Evolutionary conservation across 2,329 filamentous ascomycete species (phyloP), one percentile per base, ranked within the genome.

Genomic region (Fusarium pseudonygamai): DNA sequence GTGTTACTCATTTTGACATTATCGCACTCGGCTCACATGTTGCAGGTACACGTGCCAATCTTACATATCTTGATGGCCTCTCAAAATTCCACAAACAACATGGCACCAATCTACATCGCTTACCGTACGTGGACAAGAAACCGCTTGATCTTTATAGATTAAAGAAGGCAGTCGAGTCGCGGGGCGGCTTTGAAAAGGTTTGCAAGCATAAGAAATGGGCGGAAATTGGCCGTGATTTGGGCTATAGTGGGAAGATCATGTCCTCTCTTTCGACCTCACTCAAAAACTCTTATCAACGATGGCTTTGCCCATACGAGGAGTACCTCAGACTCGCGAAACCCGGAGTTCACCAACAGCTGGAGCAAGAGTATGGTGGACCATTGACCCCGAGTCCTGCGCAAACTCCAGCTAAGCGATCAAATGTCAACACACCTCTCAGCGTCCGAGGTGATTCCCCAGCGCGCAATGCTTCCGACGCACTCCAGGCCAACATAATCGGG

Each of bases 221-320:
- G 22, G 96, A 99, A 82, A 98, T 99, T 77, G 96, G 96, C 39
- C 91, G 96, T 78, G 96, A 98, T 80, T 85, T 99, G 53, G 96
- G 96, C 61, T 99, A 99, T 83, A 98, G 96, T 80, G 96, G 96
- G 80, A 99, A 99, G 85, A 99, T 99, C 72, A 99, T 99, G 96
- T 98, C 96, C 6, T 98, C 96, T 14, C 85, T 99, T 52, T 99
- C 96, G 11, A 99, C 96, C 0, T 98, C 96, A 10, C 88, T 99
- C 46, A 99, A 98, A 82, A 99, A 99, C 82, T 98, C 96, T 1
- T 99, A 97, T 78, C 95, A 97, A 81, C 92, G 96, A 83, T 99
- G 96, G 94, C 90, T 99, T 7, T 94, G 95, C 79, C 96, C 96
- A 0, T 99, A 98, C 78, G 96, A 99, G 82, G 95, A 98, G 72